phyloP scores from a whole-genome alignment of 176 grass and related monocot species.

The Eragrostis nindensis region DNA sequence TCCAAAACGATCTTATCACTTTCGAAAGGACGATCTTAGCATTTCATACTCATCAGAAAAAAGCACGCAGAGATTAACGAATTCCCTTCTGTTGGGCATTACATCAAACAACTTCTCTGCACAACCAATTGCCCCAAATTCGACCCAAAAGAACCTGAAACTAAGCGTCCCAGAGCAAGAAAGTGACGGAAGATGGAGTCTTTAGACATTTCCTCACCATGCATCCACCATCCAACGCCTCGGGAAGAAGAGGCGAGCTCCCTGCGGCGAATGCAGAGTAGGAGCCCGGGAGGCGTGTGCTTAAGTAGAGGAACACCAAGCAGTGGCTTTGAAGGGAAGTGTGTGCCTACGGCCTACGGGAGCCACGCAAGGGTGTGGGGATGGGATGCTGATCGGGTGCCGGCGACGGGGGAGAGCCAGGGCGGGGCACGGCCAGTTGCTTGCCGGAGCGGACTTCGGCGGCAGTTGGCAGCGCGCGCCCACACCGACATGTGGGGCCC shows the following conservation, averaged over 20 bases:
- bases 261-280: neutral
- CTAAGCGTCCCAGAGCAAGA: neutral
- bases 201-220: conserved; percentile 33
- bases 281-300: neutral
- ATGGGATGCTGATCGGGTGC: too few species aligned
- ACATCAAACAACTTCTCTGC: conserved; percentile 5
- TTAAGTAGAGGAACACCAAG: conserved; percentile 47
- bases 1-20: neutral
- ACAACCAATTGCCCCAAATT: neutral
- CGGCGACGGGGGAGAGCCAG: neutral
- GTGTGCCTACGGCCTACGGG: conserved; percentile 12
- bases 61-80: neutral
- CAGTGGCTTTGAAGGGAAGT: conserved; percentile 56
- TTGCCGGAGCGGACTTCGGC: conserved; percentile 38
- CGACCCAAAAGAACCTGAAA: neutral
- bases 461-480: neutral
- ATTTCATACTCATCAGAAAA: neutral
- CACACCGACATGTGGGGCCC: neutral
- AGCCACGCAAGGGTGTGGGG: conserved; percentile 16
- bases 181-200: neutral
- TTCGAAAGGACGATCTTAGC: neutral
- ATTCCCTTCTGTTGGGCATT: neutral
- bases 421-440: conserved; percentile 27
- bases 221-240: neutral
- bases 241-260: neutral